These are phyloP conservation scores for Colletotrichum trifolii DNA, from an alignment of 2,329 filamentous ascomycete genomes.

Conservation along the genomic window DNA sequence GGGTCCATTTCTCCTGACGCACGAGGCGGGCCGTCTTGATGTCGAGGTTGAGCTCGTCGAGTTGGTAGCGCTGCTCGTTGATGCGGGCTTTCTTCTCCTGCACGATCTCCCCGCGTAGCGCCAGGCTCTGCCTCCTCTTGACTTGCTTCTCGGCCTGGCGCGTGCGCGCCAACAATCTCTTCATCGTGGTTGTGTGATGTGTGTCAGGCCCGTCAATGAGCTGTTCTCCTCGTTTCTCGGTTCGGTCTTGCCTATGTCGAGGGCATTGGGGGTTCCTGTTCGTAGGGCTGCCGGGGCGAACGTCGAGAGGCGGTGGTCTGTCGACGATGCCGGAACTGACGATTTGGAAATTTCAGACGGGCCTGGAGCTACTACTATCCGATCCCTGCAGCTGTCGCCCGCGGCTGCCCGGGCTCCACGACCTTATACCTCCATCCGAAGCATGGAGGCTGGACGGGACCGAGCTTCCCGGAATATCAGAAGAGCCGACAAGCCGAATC, in stretches of 20 bases:
- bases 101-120: slow-evolving; percentile 45
- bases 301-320: slow-evolving; percentile 14
- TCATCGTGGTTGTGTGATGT: slow-evolving; percentile 61
- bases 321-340: slow-evolving; percentile 27
- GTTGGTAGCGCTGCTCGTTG: slow-evolving; percentile 48
- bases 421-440: too few species aligned
- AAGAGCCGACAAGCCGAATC: slow-evolving; percentile 2
- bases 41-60: slow-evolving; percentile 46
- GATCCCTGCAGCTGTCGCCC: slow-evolving; percentile 27
- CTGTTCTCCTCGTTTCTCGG: not conserved
- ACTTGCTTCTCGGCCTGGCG: slow-evolving; percentile 74
- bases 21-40: slow-evolving; percentile 53
- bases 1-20: slow-evolving; percentile 79
- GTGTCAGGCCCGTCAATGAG: slow-evolving; percentile 13
- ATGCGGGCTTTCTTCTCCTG: slow-evolving; percentile 44
- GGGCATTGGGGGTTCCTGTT: slow-evolving; percentile 10
- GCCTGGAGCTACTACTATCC: slow-evolving; percentile 27
- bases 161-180: slow-evolving; percentile 76
- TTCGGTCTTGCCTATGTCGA: not conserved
- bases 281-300: slow-evolving; percentile 12
- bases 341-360: slow-evolving; percentile 37
- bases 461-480: slow-evolving; percentile 12
- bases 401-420: too few species aligned
- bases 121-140: slow-evolving; percentile 58
- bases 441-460: too few species aligned